Conservation (phyloP, 2,329 filamentous ascomycete genomes). For the Neobulgaria alba region DNA sequence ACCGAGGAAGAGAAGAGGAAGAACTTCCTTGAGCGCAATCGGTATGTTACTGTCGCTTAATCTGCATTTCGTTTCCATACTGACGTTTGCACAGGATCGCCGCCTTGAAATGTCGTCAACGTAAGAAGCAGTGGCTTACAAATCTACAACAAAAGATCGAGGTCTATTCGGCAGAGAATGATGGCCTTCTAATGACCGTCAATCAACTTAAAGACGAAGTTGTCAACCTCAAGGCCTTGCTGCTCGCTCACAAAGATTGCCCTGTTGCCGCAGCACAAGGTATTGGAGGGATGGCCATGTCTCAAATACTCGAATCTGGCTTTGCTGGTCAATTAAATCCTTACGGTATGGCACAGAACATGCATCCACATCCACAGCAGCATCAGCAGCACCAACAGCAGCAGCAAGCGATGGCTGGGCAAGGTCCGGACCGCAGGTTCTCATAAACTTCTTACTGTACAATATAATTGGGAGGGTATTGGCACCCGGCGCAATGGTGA, state of each 20-base stretch:
- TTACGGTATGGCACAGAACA: constrained; percentile 19
- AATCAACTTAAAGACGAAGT: constrained; percentile 83
- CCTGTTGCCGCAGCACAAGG: constrained; percentile 85
- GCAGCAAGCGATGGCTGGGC: neutral
- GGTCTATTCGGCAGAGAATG: constrained; percentile 85
- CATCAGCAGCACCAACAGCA: constrained; percentile 6
- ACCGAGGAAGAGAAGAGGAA: constrained; percentile 97
- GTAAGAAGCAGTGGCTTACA: constrained; percentile 97
- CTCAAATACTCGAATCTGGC: constrained; percentile 31
- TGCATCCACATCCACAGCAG: constrained; percentile 19
- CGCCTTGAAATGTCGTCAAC: constrained; percentile 90
- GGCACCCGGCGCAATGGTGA: too few species aligned
- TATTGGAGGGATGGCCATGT: constrained; percentile 33
- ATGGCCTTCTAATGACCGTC: constrained; percentile 75
- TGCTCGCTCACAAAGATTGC: constrained; percentile 93
- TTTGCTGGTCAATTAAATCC: constrained; percentile 21
- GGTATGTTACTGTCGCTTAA: constrained; percentile 49
- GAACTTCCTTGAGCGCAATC: constrained; percentile 93
- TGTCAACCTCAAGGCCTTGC: constrained; percentile 84
- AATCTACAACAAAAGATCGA: constrained; percentile 94
- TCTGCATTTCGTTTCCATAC: constrained; percentile 5
- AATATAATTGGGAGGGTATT: neutral
- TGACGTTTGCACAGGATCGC: constrained; percentile 57
- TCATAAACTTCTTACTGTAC: constrained; percentile 10
- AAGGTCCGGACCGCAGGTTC: constrained; percentile 7